Conservation (phyloP, 1,284 basidiomycete genomes). For the Ustanciosporium gigantosporum region DNA sequence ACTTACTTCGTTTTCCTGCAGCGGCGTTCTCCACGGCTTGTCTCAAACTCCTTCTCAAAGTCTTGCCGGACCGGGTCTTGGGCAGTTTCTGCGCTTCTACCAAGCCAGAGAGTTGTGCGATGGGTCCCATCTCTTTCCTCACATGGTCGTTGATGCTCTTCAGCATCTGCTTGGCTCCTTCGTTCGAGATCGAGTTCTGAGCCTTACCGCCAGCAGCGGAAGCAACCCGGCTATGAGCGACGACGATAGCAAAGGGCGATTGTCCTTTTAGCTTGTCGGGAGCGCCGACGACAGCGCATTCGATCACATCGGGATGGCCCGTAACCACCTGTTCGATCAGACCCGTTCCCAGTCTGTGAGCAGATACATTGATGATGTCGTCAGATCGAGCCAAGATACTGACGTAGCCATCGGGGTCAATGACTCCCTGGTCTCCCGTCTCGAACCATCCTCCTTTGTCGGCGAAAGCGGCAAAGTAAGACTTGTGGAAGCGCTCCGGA, state of each 20-base stretch:
- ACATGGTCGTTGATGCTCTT: conserved; percentile 51
- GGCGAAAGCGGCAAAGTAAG: conserved; percentile 51
- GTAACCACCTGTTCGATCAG: conserved; percentile 54
- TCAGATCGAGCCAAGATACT: conserved; percentile 50
- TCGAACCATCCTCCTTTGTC: conserved; percentile 56
- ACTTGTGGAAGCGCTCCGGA: conserved; percentile 37
- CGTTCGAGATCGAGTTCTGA: conserved; percentile 15
- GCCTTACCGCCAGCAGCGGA: conserved; percentile 13
- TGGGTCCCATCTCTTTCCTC: conserved; percentile 50
- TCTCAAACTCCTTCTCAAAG: conserved; percentile 38
- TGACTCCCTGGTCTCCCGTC: conserved; percentile 53
- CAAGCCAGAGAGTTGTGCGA: conserved; percentile 46
- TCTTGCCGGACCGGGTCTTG: conserved; percentile 56
- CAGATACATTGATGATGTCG: conserved; percentile 55
- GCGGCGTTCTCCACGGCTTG: conserved; percentile 50
- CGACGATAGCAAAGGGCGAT: conserved; percentile 55
- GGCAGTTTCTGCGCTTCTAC: conserved; percentile 47
- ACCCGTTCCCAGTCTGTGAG: conserved; percentile 52
- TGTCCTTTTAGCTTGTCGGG: conserved; percentile 57
- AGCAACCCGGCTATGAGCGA: conserved; percentile 22
- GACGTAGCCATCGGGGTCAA: conserved; percentile 54
- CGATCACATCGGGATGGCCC: conserved; percentile 34
- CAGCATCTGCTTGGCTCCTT: conserved; percentile 32
- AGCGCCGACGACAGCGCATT: conserved; percentile 57
- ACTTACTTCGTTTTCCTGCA: conserved; percentile 34